A percentile compares a stretch with the other conserved stretches of the same genome.
These are phyloP conservation scores for Phytophthora melonis DNA, from an alignment of 352 stramenopile genomes.

Conservation along the genomic window DNA sequence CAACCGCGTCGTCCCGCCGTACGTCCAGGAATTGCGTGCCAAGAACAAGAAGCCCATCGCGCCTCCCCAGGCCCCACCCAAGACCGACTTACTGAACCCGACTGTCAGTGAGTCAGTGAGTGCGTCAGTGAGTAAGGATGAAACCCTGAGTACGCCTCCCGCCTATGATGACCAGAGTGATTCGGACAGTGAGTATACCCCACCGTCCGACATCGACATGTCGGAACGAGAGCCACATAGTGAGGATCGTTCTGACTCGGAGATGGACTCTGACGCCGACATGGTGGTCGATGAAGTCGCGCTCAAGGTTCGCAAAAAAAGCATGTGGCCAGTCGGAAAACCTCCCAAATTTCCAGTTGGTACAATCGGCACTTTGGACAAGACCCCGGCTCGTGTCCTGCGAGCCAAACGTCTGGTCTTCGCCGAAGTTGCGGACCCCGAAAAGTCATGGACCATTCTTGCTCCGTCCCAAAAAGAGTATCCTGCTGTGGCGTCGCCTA, in stretches of 20 bases:
- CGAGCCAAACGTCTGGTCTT: not conserved
- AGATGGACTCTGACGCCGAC: not conserved
- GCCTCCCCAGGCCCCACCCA: not conserved
- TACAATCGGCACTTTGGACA: too few relatives aligned
- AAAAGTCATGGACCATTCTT: not conserved
- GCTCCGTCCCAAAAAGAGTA: not conserved
- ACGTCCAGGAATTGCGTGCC: not conserved
- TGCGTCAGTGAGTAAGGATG: too few relatives aligned
- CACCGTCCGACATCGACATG: not conserved
- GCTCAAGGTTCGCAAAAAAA: not conserved
- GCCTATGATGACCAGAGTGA: not conserved
- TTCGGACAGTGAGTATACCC: not conserved
- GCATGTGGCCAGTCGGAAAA: not conserved
- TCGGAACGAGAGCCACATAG: not conserved
- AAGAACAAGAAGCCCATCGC: not conserved
- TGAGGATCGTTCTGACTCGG: not conserved
- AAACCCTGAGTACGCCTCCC: not conserved
- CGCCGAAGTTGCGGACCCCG: not conserved
- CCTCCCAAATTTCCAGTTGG: not conserved
- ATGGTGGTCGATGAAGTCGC: not conserved
- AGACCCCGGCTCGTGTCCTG: not conserved
- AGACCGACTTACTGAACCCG: too few relatives aligned
- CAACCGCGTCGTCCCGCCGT: not conserved
- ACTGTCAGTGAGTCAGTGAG: too few relatives aligned
- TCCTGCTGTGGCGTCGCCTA: not conserved